phyloP scores from a whole-genome alignment of 1,284 basidiomycete species.

The Marasmius tenuissimus region DNA sequence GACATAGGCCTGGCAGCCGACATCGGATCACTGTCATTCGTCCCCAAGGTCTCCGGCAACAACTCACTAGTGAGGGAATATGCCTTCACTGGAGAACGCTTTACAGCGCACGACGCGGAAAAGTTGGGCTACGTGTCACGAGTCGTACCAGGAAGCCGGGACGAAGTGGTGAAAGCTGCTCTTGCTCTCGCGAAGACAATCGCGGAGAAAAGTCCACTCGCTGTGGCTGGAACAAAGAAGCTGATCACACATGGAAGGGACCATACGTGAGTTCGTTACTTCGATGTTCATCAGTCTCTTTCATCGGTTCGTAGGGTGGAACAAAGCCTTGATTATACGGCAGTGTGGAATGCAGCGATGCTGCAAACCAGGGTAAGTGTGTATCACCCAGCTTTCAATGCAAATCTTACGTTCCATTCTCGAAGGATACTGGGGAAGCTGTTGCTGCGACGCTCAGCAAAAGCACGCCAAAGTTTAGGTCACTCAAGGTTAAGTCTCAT shows the following conservation, averaged over 20 bases:
- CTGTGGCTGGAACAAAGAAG: slow-evolving; percentile 81
- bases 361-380: slow-evolving; percentile 65
- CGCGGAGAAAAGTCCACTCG: slow-evolving; percentile 81
- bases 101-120: slow-evolving; percentile 70
- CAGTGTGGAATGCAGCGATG: slow-evolving; percentile 74
- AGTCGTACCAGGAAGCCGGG: slow-evolving; percentile 67
- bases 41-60: slow-evolving; percentile 84
- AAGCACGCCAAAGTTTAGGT: slow-evolving; percentile 27
- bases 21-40: slow-evolving; percentile 84
- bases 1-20: slow-evolving; percentile 91
- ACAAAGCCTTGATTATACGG: slow-evolving; percentile 80
- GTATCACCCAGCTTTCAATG: not conserved
- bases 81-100: slow-evolving; percentile 76
- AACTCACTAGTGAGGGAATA: slow-evolving; percentile 80
- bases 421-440: slow-evolving; percentile 35
- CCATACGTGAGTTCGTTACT: slow-evolving; percentile 53
- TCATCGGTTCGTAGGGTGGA: slow-evolving; percentile 51
- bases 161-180: slow-evolving; percentile 59
- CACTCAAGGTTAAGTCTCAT: slow-evolving; percentile 24
- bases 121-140: slow-evolving; percentile 78
- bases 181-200: slow-evolving; percentile 68
- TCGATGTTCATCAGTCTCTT: not conserved
- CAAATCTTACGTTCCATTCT: not conserved
- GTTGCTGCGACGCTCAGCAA: slow-evolving; percentile 28
- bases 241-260: slow-evolving; percentile 75